Evolutionary conservation across 2,329 filamentous ascomycete genomes (phyloP).

Genomic region (Didymella arachidicola): DNA sequence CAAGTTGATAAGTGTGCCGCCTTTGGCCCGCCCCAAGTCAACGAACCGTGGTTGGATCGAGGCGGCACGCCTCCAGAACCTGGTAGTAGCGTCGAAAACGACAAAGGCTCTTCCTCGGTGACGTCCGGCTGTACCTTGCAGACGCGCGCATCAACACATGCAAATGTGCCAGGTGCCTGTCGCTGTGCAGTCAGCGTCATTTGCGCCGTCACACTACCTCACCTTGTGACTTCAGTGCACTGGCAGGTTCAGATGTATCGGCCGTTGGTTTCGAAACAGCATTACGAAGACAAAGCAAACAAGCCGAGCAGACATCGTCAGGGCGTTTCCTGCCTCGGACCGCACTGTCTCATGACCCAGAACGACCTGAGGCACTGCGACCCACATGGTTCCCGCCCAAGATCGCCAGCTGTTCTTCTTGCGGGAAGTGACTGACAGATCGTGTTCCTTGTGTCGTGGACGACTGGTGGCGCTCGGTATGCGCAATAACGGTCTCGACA

Average conservation of each 20-base stretch:
- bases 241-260: background rate
- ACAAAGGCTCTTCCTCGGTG: conserved; percentile 17
- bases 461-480: background rate
- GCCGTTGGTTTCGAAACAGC: conserved; percentile 19
- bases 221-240: background rate
- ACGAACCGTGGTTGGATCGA: conserved; percentile 14
- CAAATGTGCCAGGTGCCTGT: conserved; percentile 8
- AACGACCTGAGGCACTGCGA: conserved; percentile 20
- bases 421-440: conserved; percentile 14
- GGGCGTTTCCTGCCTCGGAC: conserved; percentile 1
- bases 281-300: conserved; percentile 1
- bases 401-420: conserved; percentile 19
- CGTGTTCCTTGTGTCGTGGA: conserved; percentile 8
- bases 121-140: conserved; percentile 23
- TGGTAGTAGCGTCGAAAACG: conserved; percentile 15
- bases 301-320: conserved; percentile 13
- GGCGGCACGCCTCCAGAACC: conserved; percentile 13
- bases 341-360: conserved; percentile 19
- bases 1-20: conserved; percentile 2
- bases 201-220: background rate
- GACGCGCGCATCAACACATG: conserved; percentile 12
- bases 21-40: conserved; percentile 12
- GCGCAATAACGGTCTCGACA: background rate
- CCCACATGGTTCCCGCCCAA: conserved; percentile 21
- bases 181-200: background rate